Evolutionary conservation across 345 rosid species (phyloP), one percentile per base, ranked within the genome.

Genomic region (Aethionema arabicum): DNA sequence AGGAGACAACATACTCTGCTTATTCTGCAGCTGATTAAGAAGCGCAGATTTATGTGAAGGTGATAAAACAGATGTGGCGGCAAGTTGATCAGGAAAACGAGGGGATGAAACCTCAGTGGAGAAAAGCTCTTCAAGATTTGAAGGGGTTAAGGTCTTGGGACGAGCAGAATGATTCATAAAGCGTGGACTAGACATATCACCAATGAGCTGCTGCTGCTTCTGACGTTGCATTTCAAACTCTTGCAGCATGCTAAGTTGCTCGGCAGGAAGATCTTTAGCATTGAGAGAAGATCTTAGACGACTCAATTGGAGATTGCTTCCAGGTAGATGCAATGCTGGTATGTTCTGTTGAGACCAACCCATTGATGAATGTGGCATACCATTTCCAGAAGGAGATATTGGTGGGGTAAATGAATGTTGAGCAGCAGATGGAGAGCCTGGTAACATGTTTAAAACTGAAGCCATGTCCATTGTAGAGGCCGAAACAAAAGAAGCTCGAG

Each of bases 301-400:
- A 39, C 98, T 91, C 31, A 95, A 75, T 21, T 88, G 96, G 63
- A 84, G 68, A 68, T 82, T 85, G 82, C 86, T 77, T 63, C 91
- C 91, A 0, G 95, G 83, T 13, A 91, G 92, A 73, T 88, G 91
- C 74, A 91, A 68, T 6, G 88, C 76, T 1, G 98, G 96, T 15
- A 91, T 83, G 65, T 88, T 88, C 66, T 86, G 98, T 56, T 88
- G 98, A 36, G 90, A 81, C 96, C 95, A 88, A 31, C 80, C 81
- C 49, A 78, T 78, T 8, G 85, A 81, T 3, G 88, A 76, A 67
- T 83, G 91, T 0, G 88, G 65, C 59, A 56, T 69, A 38, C 88
- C 90, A 61, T 81, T 89, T 31, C 82, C 82, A 39, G 98, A 85
- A 5, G 96, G 98, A 68, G 98, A 91, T 82, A 86, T 74, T 4